phyloP scores from a whole-genome alignment of 805 yeast genomes.

The Kockiozyma suomiensis region DNA sequence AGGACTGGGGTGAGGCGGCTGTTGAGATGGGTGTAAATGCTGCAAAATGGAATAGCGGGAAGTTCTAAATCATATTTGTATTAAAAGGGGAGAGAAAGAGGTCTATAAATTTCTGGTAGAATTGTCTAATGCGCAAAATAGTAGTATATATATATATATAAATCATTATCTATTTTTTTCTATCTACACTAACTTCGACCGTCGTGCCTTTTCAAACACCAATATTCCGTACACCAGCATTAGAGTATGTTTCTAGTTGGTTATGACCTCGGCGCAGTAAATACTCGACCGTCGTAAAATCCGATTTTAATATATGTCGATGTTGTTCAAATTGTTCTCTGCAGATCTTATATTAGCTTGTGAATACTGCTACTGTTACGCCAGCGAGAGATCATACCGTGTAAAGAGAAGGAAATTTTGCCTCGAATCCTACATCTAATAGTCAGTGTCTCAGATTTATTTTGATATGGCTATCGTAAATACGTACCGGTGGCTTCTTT shows the following conservation, averaged over 20 bases:
- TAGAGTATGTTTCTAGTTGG: slow-evolving; percentile 69
- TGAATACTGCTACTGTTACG: no score
- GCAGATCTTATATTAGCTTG: neutral
- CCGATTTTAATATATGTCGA: slow-evolving; percentile 64
- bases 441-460: neutral
- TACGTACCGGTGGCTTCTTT: slow-evolving; percentile 49
- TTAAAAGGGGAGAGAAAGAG: no score
- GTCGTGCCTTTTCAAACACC: neutral
- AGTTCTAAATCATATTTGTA: slow-evolving; percentile 9
- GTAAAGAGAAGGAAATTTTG: slow-evolving; percentile 51
- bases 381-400: slow-evolving; percentile 38
- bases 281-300: slow-evolving; percentile 84
- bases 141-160: neutral
- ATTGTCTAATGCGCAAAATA: neutral
- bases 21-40: slow-evolving; percentile 76
- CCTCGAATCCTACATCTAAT: slow-evolving; percentile 42
- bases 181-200: neutral
- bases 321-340: slow-evolving; percentile 63
- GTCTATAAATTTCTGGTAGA: neutral
- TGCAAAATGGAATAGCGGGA: slow-evolving; percentile 32
- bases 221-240: slow-evolving; percentile 72
- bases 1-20: slow-evolving; percentile 99
- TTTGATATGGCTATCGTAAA: neutral
- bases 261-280: slow-evolving; percentile 74
- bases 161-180: neutral